Evolutionary conservation across 2,329 filamentous ascomycete genomes (phyloP).

Genomic region (Tolypocladium sp.): DNA sequence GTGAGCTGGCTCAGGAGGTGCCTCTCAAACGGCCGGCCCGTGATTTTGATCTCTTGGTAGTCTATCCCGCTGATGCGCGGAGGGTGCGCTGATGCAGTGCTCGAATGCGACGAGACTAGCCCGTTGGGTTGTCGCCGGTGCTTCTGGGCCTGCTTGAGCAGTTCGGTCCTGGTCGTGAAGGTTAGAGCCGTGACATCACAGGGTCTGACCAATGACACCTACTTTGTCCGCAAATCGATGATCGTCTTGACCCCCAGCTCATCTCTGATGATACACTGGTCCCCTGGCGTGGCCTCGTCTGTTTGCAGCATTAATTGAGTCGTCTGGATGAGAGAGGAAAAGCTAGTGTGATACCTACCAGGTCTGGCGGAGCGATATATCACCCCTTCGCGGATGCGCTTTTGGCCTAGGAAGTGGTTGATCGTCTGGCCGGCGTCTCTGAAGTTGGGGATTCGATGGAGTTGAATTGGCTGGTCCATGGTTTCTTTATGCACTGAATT

Average conservation of each 20-base stretch:
- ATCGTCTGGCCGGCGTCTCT: constrained; percentile 64
- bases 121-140: constrained; percentile 36
- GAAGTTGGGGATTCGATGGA: constrained; percentile 54
- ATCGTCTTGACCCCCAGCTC: constrained; percentile 60
- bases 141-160: constrained; percentile 58
- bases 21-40: constrained; percentile 61
- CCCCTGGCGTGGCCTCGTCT: constrained; percentile 63
- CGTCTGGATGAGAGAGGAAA: background rate
- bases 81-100: constrained; percentile 39
- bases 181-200: background rate
- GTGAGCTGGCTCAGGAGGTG: constrained; percentile 59
- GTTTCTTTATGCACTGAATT: background rate
- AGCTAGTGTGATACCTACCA: constrained; percentile 24
- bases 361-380: constrained; percentile 61
- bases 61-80: constrained; percentile 53
- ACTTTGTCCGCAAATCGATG: constrained; percentile 73
- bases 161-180: constrained; percentile 53
- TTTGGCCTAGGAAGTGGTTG: constrained; percentile 47
- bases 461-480: constrained; percentile 6
- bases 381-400: constrained; percentile 51
- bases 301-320: background rate
- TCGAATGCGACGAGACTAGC: constrained; percentile 32
- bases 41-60: constrained; percentile 64
- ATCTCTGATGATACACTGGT: constrained; percentile 49
- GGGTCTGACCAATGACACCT: constrained; percentile 10